phyloP scores from a whole-genome alignment of 179 eudicot species.

The Vitellaria paradoxa region DNA sequence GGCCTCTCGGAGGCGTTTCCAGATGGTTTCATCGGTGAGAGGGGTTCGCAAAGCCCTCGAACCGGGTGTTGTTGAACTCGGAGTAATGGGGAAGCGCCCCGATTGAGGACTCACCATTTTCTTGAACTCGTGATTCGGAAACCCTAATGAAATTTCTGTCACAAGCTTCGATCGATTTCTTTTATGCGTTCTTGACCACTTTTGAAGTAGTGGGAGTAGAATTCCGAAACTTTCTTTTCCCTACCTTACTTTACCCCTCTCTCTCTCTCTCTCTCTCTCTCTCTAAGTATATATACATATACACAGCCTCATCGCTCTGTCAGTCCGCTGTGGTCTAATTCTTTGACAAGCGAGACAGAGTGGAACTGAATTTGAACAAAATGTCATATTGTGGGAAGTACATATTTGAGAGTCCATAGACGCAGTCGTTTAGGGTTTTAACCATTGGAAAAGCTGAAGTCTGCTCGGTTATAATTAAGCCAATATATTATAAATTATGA shows the following conservation, averaged over 20 bases:
- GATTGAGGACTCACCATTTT: constrained; percentile 54
- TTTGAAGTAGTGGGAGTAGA: constrained; percentile 2
- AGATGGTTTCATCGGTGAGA: constrained; percentile 56
- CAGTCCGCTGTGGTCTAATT: no score
- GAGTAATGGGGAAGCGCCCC: constrained; percentile 33
- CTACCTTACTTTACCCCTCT: neutral
- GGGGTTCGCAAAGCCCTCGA: constrained; percentile 45
- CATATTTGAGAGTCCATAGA: no score
- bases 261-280: neutral
- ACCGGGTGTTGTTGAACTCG: constrained; percentile 20
- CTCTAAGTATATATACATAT: no score
- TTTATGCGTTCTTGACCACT: neutral
- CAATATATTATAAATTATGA: no score
- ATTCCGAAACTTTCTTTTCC: neutral
- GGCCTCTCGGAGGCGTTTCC: constrained; percentile 77
- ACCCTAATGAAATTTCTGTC: constrained; percentile 6
- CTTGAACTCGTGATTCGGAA: constrained; percentile 1
- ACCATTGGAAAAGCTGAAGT: no score
- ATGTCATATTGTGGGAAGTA: no score
- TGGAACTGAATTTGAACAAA: neutral
- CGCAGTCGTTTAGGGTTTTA: no score
- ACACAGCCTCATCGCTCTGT: no score
- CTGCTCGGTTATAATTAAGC: no score
- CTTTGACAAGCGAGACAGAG: neutral
- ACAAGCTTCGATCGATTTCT: neutral